Percentiles rank a stretch among this genome's conserved stretches.
Conservation (phyloP, 2,329 filamentous ascomycete species). For the Phaeosphaeriaceae sp. region DNA sequence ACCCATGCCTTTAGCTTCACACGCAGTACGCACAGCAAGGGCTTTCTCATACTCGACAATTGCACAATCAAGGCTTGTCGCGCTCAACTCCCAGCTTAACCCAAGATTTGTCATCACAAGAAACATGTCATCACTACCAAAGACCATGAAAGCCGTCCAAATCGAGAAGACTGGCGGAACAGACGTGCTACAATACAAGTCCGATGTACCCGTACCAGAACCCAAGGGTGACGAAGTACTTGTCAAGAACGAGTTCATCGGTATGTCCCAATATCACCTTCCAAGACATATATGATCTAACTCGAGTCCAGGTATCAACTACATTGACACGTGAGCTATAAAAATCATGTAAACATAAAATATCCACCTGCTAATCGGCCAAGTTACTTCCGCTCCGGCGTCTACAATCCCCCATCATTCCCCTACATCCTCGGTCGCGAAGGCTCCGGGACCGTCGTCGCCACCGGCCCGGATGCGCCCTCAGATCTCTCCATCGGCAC, state of each 20-base stretch:
- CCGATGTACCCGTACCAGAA: constrained; percentile 73
- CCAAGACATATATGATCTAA: too few species aligned
- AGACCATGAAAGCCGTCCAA: constrained; percentile 75
- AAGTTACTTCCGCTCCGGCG: constrained; percentile 83
- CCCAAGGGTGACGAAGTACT: constrained; percentile 75
- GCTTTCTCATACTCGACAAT: constrained; percentile 14
- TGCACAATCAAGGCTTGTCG: constrained; percentile 25
- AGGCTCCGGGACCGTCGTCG: constrained; percentile 73
- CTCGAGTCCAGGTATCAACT: constrained; percentile 70
- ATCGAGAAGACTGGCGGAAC: constrained; percentile 75
- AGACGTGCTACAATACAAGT: constrained; percentile 74
- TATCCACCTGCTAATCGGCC: neutral
- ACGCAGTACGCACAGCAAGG: constrained; percentile 13
- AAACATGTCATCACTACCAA: constrained; percentile 62
- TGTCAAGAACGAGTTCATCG: constrained; percentile 79
- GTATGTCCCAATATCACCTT: neutral
- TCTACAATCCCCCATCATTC: constrained; percentile 73
- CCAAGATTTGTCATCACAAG: constrained; percentile 16
- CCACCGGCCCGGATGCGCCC: constrained; percentile 61
- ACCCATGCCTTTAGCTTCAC: constrained; percentile 24
- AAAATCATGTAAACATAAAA: neutral
- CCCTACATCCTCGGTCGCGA: constrained; percentile 84
- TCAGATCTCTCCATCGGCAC: constrained; percentile 69
- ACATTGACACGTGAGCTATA: constrained; percentile 74
- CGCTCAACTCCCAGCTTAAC: constrained; percentile 23